Evolutionary conservation across 2,329 filamentous ascomycete species (phyloP).

Genomic region (Periconia sp.): DNA sequence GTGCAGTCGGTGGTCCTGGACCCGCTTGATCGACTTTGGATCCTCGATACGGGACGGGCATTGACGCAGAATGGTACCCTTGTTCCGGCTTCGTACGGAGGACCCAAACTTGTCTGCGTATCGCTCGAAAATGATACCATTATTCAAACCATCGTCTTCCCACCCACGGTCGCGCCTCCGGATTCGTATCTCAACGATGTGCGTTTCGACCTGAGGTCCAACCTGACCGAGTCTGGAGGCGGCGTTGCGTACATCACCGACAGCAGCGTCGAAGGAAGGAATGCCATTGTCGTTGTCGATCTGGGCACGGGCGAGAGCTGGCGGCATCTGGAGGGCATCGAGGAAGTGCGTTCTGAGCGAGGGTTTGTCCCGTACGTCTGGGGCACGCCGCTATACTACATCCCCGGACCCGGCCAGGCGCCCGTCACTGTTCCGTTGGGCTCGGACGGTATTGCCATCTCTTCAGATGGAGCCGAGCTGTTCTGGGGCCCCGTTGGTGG

Average conservation of each 20-base stretch:
- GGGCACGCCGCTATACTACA: slow-evolving; percentile 51
- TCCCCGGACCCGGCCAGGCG: slow-evolving; percentile 36
- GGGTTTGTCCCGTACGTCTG: slow-evolving; percentile 54
- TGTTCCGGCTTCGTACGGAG: slow-evolving; percentile 49
- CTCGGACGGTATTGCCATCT: slow-evolving; percentile 55
- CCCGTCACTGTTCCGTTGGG: slow-evolving; percentile 48
- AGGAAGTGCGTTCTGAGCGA: slow-evolving; percentile 44
- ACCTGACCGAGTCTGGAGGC: slow-evolving; percentile 44
- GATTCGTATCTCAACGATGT: slow-evolving; percentile 58
- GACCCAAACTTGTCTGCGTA: slow-evolving; percentile 55
- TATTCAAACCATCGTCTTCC: slow-evolving; percentile 56
- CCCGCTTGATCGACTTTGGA: slow-evolving; percentile 53
- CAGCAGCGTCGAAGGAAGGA: slow-evolving; percentile 52
- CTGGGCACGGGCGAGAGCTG: slow-evolving; percentile 52
- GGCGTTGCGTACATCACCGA: slow-evolving; percentile 59
- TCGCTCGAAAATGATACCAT: slow-evolving; percentile 49
- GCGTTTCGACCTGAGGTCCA: slow-evolving; percentile 54
- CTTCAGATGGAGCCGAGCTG: slow-evolving; percentile 50
- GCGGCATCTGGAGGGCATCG: slow-evolving; percentile 50
- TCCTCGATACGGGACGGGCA: slow-evolving; percentile 56
- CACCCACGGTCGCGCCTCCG: slow-evolving; percentile 48
- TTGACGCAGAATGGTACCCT: slow-evolving; percentile 48
- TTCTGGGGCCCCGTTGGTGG: slow-evolving; percentile 51
- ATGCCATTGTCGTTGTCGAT: slow-evolving; percentile 54
- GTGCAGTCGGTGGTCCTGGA: slow-evolving; percentile 58